phyloP scores from a whole-genome alignment of 805 yeast genomes.

The Barnettozyma pratensis region DNA sequence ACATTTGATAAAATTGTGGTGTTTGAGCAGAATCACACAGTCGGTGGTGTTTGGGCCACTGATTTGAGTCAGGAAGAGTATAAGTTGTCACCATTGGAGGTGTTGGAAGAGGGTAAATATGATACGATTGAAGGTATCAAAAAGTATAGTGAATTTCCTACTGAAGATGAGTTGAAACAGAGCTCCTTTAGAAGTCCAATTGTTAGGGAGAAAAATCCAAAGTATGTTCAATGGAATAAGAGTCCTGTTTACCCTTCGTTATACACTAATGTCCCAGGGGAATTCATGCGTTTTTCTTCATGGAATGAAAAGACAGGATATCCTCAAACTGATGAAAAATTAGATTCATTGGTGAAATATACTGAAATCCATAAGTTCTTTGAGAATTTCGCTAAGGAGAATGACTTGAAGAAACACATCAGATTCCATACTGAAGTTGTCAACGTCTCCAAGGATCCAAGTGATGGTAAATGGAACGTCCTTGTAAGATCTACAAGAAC shows the following conservation, averaged over 20 bases:
- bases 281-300: conserved; percentile 9
- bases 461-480: conserved; percentile 33
- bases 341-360: conserved; percentile 23
- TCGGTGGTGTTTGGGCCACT: conserved; percentile 39
- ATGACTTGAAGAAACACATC: conserved; percentile 28
- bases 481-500: conserved; percentile 17
- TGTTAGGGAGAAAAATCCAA: conserved; percentile 22
- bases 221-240: conserved; percentile 31
- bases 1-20: conserved; percentile 26
- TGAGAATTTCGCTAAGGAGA: conserved; percentile 23
- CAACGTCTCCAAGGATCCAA: conserved; percentile 23
- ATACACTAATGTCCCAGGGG: conserved; percentile 34
- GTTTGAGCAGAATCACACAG: conserved; percentile 33
- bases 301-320: conserved; percentile 27
- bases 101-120: conserved; percentile 30
- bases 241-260: conserved; percentile 31
- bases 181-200: conserved; percentile 17
- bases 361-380: conserved; percentile 10
- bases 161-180: conserved; percentile 8
- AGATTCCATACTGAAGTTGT: conserved; percentile 37
- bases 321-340: conserved; percentile 26
- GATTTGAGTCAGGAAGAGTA: neutral
- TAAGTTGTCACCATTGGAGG: conserved; percentile 21
- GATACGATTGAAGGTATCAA: conserved; percentile 29
- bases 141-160: conserved; percentile 12